Evolutionary conservation across 495 filamentous ascomycete genomes (phyloP), one percentile per base, ranked within the genome.

Genomic region (Massariosphaeria phaeospora): DNA sequence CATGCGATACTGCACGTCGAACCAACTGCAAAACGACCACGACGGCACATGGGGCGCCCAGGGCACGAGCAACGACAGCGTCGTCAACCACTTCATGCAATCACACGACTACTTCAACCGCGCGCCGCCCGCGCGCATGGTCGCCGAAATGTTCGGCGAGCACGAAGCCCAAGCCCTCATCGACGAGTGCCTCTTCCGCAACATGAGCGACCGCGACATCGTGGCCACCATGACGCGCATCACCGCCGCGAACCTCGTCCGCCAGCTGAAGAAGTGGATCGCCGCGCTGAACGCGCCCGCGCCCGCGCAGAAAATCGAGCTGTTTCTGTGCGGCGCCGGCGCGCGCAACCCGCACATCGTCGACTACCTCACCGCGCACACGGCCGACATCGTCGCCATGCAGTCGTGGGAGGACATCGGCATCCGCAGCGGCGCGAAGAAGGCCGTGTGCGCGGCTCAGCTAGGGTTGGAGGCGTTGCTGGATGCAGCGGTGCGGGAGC

Each of bases 291-390:
- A 42, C 18, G 2, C 35, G 2, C 34, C 43, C 3, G 2, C 43
- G 23, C 27, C 13, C n/a, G 27, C 27, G 6, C 26, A 29, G 8
- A 36, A 50, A 13, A 44, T 50, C 23, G 57, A 61, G 24, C 29
- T 61, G 26, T 44, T 61, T 30, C 15, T 61, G 9, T 61, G 57
- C 43, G 57, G 57, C 20, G 21, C 2, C n/a, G 57, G 57, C 20
- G 48, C 51, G 1, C 24, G 18, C n/a, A 61, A 61, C 30, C 17
- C 42, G 4, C 35, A 38, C 17, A 61, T 55, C 35, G 31, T 51
- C 3, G 15, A 18, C 3, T 45, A 61, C 29, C 25, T 61, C 11
- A 10, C 41, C 27, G 3, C 15, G 1, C 18, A 49, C 21, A 18
- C 50, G 17, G 25, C 10, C 12, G 44, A 44, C 9, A 53, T 20